phyloP scores from a whole-genome alignment of 2,329 filamentous ascomycete genomes.

The Macroventuria anomochaeta region DNA sequence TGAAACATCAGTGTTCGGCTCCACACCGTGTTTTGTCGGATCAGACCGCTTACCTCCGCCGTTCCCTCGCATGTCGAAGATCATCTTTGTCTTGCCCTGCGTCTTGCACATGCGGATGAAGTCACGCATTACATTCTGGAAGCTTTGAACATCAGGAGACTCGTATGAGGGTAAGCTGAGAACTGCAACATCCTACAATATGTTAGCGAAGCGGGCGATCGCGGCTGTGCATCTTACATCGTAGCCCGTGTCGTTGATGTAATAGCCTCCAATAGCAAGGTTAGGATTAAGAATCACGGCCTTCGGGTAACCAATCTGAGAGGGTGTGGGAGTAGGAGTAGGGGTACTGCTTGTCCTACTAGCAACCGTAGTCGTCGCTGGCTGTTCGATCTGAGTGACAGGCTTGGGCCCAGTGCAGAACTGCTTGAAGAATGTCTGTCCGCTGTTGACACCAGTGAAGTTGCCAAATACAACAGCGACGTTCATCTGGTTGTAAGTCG shows the following conservation, averaged over 20 bases:
- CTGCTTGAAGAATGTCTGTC: conserved; percentile 49
- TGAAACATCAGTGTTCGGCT: conserved; percentile 1
- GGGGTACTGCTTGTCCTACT: conserved; percentile 25
- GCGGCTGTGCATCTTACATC: conserved; percentile 38
- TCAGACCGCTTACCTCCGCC: conserved; percentile 50
- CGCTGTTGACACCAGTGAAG: conserved; percentile 49
- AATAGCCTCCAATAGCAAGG: conserved; percentile 55
- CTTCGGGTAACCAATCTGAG: conserved; percentile 48
- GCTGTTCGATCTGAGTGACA: conserved; percentile 16
- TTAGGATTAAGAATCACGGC: conserved; percentile 45
- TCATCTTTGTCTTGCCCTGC: conserved; percentile 63
- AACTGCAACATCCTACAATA: conserved; percentile 54
- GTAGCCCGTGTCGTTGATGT: conserved; percentile 49
- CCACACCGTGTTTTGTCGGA: neutral
- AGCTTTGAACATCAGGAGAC: conserved; percentile 40
- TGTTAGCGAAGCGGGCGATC: conserved; percentile 42
- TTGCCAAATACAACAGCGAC: conserved; percentile 39
- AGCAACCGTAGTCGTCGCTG: conserved; percentile 18
- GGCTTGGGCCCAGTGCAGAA: conserved; percentile 45
- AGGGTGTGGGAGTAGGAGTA: conserved; percentile 31
- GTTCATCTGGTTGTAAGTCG: conserved; percentile 38
- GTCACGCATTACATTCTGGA: conserved; percentile 49
- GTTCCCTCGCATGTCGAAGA: conserved; percentile 70
- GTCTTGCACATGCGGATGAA: conserved; percentile 57
- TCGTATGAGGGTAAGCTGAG: conserved; percentile 54